Evolutionary conservation across 345 rosid genomes (phyloP), one percentile per base, ranked within the genome.

Genomic region (Nephelium lappaceum): DNA sequence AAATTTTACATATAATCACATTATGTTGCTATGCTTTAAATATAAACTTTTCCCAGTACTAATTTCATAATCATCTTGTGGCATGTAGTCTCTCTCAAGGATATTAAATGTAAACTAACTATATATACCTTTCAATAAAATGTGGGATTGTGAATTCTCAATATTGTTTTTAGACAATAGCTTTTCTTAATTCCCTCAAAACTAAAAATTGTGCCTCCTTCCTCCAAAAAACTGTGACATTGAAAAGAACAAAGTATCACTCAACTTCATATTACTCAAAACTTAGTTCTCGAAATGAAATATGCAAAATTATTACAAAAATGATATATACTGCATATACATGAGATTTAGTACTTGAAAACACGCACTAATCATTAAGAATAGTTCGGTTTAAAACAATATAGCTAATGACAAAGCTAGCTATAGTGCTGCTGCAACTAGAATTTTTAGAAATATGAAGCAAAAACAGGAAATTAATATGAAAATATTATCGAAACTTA

Each of bases 101-200:
- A 18, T 16, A 95, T 94, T 68, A 90, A 65, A 25, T 1, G 21
- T 36, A n/a, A 23, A 14, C 24, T 3, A 38, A 8, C 66, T 43
- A 42, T 15, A 21, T 16, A 62, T 80, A 93, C 99, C 98, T 95
- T 95, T 94, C 98, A 92, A 83, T 93, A 93, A 86, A 95, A 92
- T 67, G 83, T 91, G 53, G 97, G 95, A 84, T 77, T 88, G 85
- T 93, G 95, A 78, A 95, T 85, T 81, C 79, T 92, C 81, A 95
- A 77, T 53, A 81, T 76, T 74, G 87, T 74, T 79, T 85, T 88
- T 72, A 86, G 76, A 47, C 75, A 76, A 82, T 87, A 91, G 43
- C 77, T 87, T 76, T 81, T 71, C 39, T 65, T 66, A n/a, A 84
- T 77, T 79, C 94, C 97, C 38, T 87, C 91, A n/a, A 92, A 95